Percentiles rank a stretch among this genome's conserved stretches.
phyloP scores from a whole-genome alignment of 352 stramenopile genomes.

The Pythium aquatile region DNA sequence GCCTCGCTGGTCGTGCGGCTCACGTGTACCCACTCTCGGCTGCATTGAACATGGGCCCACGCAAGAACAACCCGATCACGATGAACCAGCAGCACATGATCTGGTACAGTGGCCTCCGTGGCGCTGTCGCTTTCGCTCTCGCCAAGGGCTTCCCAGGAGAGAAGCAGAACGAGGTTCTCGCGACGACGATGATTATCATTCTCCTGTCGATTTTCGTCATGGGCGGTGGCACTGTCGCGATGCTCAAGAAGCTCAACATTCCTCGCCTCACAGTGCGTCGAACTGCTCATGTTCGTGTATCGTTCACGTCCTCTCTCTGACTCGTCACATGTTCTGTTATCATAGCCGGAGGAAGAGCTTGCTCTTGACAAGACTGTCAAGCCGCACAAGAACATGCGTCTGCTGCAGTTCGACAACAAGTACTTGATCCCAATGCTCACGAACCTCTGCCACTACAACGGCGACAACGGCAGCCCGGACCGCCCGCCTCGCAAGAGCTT shows the following conservation, averaged over 20 bases:
- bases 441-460: slow-evolving; percentile 59
- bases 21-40: slow-evolving; percentile 89
- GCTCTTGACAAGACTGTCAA: slow-evolving; percentile 77
- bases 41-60: slow-evolving; percentile 60
- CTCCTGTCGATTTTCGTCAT: slow-evolving; percentile 91
- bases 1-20: slow-evolving; percentile 74
- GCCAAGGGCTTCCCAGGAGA: slow-evolving; percentile 89
- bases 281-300: slow-evolving; percentile 4
- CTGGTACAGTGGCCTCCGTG: slow-evolving; percentile 93
- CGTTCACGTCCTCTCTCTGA: slow-evolving; percentile 1
- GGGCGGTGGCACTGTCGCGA: slow-evolving; percentile 86
- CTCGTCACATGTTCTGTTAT: slow-evolving; percentile 4
- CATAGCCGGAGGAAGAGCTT: slow-evolving; percentile 66
- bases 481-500: slow-evolving; percentile 46
- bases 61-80: slow-evolving; percentile 63
- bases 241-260: slow-evolving; percentile 87
- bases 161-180: slow-evolving; percentile 83
- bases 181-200: slow-evolving; percentile 91
- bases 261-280: slow-evolving; percentile 69
- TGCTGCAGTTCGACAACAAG: slow-evolving; percentile 86
- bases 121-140: slow-evolving; percentile 91
- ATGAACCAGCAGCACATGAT: slow-evolving; percentile 93
- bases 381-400: slow-evolving; percentile 76
- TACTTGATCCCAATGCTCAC: slow-evolving; percentile 82
- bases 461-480: slow-evolving; percentile 37